phyloP scores from a whole-genome alignment of 148 eudicot species.

The Drosera capensis region DNA sequence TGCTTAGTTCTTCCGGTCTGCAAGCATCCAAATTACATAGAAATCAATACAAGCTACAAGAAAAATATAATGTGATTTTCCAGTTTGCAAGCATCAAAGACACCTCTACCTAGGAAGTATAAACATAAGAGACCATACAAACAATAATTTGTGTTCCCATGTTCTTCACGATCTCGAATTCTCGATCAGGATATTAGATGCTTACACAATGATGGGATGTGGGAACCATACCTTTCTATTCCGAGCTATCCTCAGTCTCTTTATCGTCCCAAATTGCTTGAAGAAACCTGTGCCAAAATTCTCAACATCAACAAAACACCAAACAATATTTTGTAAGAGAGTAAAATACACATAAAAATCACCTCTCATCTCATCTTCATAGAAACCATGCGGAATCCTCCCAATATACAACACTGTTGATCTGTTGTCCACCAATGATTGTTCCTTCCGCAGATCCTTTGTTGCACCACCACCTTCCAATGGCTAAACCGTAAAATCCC shows the following conservation, averaged over 20 bases:
- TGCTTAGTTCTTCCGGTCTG: slow-evolving; percentile 97
- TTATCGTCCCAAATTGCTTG: slow-evolving; percentile 69
- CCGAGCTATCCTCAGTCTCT: slow-evolving; percentile 47
- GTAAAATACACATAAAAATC: not conserved
- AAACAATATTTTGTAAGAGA: not conserved
- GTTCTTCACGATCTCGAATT: too few relatives aligned
- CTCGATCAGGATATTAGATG: too few relatives aligned
- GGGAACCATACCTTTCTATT: slow-evolving; percentile 64
- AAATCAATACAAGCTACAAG: not conserved
- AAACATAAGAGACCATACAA: too few relatives aligned
- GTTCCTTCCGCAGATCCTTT: slow-evolving; percentile 21
- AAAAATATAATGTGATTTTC: not conserved
- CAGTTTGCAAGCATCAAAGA: too few relatives aligned
- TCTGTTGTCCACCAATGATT: slow-evolving; percentile 23
- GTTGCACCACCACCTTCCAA: slow-evolving; percentile 68
- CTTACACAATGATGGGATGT: too few relatives aligned
- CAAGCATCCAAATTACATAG: slow-evolving; percentile 1
- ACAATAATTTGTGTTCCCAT: too few relatives aligned
- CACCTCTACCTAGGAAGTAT: too few relatives aligned
- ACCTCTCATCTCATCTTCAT: slow-evolving; percentile 93
- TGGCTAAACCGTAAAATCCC: slow-evolving; percentile 28
- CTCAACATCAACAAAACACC: not conserved
- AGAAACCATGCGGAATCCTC: slow-evolving; percentile 88
- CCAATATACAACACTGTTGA: slow-evolving; percentile 69
- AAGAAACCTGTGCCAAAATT: slow-evolving; percentile 44